These are phyloP conservation scores for Nelumbo lutea DNA, from an alignment of 164 flowering plant species.

Conservation along the genomic window DNA sequence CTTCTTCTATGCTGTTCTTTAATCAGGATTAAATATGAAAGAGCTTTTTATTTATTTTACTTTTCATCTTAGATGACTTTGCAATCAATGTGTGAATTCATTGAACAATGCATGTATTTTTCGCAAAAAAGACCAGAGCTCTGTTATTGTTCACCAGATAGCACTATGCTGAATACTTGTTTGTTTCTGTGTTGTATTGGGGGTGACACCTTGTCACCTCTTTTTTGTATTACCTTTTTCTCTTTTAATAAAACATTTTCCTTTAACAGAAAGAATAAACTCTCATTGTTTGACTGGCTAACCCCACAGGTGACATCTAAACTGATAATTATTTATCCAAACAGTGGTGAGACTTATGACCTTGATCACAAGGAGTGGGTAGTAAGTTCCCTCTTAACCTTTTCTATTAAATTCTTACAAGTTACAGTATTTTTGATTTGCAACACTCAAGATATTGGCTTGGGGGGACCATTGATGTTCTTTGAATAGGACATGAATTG, in stretches of 20 bases:
- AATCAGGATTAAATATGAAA: background rate
- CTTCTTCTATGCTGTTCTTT: background rate
- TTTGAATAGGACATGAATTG: background rate
- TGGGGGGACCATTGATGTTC: background rate
- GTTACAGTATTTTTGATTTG: background rate
- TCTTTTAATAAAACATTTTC: too few species aligned
- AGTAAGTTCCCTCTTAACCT: constrained; percentile 36
- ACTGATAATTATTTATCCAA: constrained; percentile 29
- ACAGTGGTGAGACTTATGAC: constrained; percentile 92
- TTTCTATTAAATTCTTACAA: background rate
- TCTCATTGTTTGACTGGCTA: too few species aligned
- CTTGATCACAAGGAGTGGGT: constrained; percentile 67
- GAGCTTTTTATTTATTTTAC: background rate
- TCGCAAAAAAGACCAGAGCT: background rate
- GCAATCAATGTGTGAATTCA: background rate
- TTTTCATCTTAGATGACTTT: too few species aligned
- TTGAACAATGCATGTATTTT: constrained; percentile 2
- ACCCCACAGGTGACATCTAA: too few species aligned
- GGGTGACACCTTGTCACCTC: too few species aligned
- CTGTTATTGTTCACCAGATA: background rate
- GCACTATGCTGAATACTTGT: too few species aligned
- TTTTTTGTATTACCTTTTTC: too few species aligned
- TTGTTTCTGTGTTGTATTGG: too few species aligned
- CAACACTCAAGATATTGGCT: background rate
- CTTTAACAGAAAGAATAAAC: too few species aligned